phyloP scores from a whole-genome alignment of 2,329 filamentous ascomycete genomes.

The Trichothecium roseum region DNA sequence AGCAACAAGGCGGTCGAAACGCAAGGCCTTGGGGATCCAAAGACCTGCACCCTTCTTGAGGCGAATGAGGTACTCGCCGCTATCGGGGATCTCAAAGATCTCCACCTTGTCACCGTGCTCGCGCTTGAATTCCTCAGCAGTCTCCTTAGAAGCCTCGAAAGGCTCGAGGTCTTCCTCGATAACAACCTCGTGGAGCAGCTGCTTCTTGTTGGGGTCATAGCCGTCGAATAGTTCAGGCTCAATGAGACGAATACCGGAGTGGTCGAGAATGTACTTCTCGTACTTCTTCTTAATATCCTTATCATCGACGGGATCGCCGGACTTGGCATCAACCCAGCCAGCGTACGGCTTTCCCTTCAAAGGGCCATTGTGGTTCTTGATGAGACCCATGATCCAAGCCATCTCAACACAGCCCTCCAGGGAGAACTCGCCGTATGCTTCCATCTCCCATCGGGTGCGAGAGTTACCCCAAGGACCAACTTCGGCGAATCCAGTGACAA shows the following conservation, averaged over 20 bases:
- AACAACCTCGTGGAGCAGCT: slow-evolving; percentile 93
- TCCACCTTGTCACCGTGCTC: slow-evolving; percentile 97
- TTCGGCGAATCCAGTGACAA: slow-evolving; percentile 93
- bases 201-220: slow-evolving; percentile 98
- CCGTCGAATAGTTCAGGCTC: slow-evolving; percentile 95
- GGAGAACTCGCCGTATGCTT: slow-evolving; percentile 91
- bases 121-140: slow-evolving; percentile 91
- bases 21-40: slow-evolving; percentile 91
- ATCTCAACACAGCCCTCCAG: slow-evolving; percentile 97
- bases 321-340: slow-evolving; percentile 93
- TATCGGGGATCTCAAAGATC: slow-evolving; percentile 88
- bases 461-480: slow-evolving; percentile 98
- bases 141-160: slow-evolving; percentile 95
- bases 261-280: slow-evolving; percentile 91
- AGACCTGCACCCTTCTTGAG: slow-evolving; percentile 92
- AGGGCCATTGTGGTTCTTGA: slow-evolving; percentile 95
- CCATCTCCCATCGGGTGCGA: slow-evolving; percentile 98
- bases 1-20: slow-evolving; percentile 94
- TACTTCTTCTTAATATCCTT: slow-evolving; percentile 98
- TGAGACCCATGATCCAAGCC: slow-evolving; percentile 99
- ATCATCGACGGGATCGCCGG: slow-evolving; percentile 90
- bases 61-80: slow-evolving; percentile 87
- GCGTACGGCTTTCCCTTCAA: slow-evolving; percentile 96
- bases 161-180: slow-evolving; percentile 95
- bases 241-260: slow-evolving; percentile 93